A percentile compares a stretch with the other conserved stretches of the same genome.
phyloP scores from a whole-genome alignment of 164 flowering plant species.

The grape (Vitis vinifera) region ASM3070453v1 NC_081822.1:9851001-9851500 shows the following conservation, averaged over 20 bases:
- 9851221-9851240: not conserved
- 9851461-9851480: too few relatives aligned
- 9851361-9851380: conserved; percentile 76
- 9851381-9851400: conserved; percentile 87
- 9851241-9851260: conserved; percentile 29
- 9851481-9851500: too few relatives aligned
- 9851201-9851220: not conserved
- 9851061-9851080: too few relatives aligned
- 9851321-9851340: conserved; percentile 93
- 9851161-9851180: not conserved
- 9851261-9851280: conserved; percentile 38
- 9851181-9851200: not conserved
- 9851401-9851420: conserved; percentile 91
- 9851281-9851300: conserved; percentile 63
- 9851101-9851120: not conserved
- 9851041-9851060: not conserved
- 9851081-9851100: too few relatives aligned
- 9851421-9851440: conserved; percentile 14
- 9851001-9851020: conserved; percentile 88
- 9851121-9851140: not conserved
- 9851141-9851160: too few relatives aligned
- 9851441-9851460: not conserved
- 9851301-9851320: conserved; percentile 84
- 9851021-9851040: conserved; percentile 70
- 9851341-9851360: conserved; percentile 92